Conservation (phyloP, 2,329 filamentous ascomycete species). For the Neospermospora avenae region DNA sequence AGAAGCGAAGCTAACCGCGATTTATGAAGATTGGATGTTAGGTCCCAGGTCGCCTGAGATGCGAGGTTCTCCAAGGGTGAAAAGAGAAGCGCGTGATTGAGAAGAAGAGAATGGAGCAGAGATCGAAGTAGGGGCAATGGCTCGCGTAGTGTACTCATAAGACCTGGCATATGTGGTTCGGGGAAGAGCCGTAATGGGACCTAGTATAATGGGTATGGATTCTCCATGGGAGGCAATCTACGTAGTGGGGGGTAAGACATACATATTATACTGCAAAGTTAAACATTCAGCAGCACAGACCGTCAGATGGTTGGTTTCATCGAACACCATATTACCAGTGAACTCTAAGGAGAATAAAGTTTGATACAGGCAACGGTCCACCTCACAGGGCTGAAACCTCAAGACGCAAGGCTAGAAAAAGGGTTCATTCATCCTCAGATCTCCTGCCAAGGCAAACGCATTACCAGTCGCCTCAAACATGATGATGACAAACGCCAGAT, state of each 20-base stretch:
- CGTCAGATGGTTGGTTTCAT: not conserved
- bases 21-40: slow-evolving; percentile 79
- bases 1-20: not conserved
- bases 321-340: not conserved
- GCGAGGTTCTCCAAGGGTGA: slow-evolving; percentile 14
- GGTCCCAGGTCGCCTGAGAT: slow-evolving; percentile 50
- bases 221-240: too few species aligned
- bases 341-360: too few species aligned
- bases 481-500: not conserved
- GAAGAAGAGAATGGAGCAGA: not conserved
- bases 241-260: too few species aligned
- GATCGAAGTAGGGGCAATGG: not conserved
- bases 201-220: too few species aligned
- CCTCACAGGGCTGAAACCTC: not conserved
- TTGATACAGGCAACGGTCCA: not conserved
- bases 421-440: not conserved
- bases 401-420: not conserved
- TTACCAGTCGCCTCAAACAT: not conserved
- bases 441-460: not conserved
- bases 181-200: too few species aligned
- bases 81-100: slow-evolving; percentile 23
- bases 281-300: not conserved
- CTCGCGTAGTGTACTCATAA: too few species aligned
- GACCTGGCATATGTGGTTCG: not conserved
- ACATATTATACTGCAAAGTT: too few species aligned